These are phyloP conservation scores for Kwoniella shivajii DNA, from an alignment of 1,284 basidiomycete species.

Conservation along the genomic window DNA sequence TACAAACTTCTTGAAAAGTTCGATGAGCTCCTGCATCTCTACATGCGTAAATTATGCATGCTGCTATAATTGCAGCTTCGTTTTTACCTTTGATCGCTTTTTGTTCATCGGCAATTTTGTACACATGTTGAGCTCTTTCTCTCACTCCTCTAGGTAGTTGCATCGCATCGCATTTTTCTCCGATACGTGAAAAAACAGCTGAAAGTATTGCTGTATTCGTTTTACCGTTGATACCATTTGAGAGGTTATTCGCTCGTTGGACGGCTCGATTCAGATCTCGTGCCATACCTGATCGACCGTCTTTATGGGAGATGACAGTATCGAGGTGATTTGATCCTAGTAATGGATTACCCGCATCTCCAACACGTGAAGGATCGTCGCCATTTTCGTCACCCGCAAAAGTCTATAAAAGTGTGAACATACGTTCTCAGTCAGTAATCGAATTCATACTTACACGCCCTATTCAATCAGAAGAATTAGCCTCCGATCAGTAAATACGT, in stretches of 20 bases:
- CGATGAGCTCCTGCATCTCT: constrained; percentile 89
- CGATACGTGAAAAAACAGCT: constrained; percentile 90
- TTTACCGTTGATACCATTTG: constrained; percentile 67
- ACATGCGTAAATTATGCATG: constrained; percentile 97
- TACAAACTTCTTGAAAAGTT: constrained; percentile 95
- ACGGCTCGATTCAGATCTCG: constrained; percentile 87
- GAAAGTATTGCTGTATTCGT: constrained; percentile 86
- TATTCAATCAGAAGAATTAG: constrained; percentile 18
- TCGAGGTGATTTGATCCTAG: constrained; percentile 64
- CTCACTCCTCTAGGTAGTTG: constrained; percentile 87
- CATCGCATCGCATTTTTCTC: constrained; percentile 91
- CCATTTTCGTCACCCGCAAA: constrained; percentile 96
- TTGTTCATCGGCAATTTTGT: constrained; percentile 92
- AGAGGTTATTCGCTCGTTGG: constrained; percentile 65
- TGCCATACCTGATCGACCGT: constrained; percentile 90
- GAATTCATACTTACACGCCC: constrained; percentile 66
- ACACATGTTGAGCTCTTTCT: constrained; percentile 74
- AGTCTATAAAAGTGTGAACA: constrained; percentile 63
- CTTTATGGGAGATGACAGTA: constrained; percentile 91
- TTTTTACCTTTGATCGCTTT: constrained; percentile 89
- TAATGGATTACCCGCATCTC: constrained; percentile 89
- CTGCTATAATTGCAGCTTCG: constrained; percentile 85
- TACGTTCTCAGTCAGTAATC: background rate
- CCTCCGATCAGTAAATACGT: background rate
- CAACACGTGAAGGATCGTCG: constrained; percentile 99